Conservation (phyloP, 2,329 filamentous ascomycete species). For the Trichoderma aggressivum region DNA sequence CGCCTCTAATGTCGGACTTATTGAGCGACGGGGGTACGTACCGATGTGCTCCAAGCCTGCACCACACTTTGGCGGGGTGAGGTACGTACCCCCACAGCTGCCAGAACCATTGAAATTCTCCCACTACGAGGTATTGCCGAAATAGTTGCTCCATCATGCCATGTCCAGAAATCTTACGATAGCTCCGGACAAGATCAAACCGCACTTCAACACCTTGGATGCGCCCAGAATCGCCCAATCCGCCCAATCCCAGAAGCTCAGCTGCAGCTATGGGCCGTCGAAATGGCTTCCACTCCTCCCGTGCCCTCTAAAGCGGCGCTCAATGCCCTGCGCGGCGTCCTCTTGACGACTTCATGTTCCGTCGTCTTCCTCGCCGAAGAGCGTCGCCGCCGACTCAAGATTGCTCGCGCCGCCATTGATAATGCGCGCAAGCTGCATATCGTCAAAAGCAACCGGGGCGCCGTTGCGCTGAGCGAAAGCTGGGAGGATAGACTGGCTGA, state of each 20-base stretch:
- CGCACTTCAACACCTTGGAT: slow-evolving; percentile 4
- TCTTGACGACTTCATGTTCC: slow-evolving; percentile 56
- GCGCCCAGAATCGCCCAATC: neutral
- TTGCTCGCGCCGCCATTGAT: slow-evolving; percentile 47
- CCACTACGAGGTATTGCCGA: slow-evolving; percentile 17
- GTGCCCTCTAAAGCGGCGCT: slow-evolving; percentile 55
- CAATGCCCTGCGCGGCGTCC: slow-evolving; percentile 53
- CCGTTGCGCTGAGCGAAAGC: slow-evolving; percentile 29
- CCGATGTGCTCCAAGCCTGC: neutral
- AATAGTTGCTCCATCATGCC: slow-evolving; percentile 10
- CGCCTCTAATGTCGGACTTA: too few species aligned
- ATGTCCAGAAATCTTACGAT: slow-evolving; percentile 20
- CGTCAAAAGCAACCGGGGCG: slow-evolving; percentile 31
- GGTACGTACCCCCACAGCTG: slow-evolving; percentile 14
- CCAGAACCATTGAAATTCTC: slow-evolving; percentile 10
- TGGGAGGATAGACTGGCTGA: slow-evolving; percentile 23
- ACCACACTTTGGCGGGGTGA: neutral
- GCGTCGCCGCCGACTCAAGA: slow-evolving; percentile 52
- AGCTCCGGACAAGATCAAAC: neutral
- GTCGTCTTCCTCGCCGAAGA: slow-evolving; percentile 55
- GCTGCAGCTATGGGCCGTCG: slow-evolving; percentile 27
- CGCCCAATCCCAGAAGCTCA: neutral
- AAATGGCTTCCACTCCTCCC: slow-evolving; percentile 46
- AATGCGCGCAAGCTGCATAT: slow-evolving; percentile 52
- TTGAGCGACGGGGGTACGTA: too few species aligned